Percentiles rank a stretch among this genome's conserved stretches.
Evolutionary conservation across 441 rosid species (phyloP).

Genomic region (Theobroma grandiflorum): DNA sequence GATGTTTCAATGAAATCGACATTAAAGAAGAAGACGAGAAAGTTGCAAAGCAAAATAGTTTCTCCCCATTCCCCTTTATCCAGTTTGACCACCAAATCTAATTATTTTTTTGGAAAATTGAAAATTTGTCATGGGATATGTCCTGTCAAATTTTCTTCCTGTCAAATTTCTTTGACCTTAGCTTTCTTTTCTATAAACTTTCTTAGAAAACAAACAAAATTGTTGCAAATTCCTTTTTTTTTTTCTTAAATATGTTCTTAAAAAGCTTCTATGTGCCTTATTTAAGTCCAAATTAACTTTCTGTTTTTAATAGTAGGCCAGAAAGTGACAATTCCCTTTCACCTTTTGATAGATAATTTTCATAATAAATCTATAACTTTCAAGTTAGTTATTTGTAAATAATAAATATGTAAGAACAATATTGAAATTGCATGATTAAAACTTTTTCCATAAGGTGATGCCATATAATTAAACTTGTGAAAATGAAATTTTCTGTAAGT

Average conservation of each 20-base stretch:
- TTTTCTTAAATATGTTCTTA: not conserved
- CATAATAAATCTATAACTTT: not conserved
- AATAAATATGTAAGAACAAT: not conserved
- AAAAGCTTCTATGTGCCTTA: not conserved
- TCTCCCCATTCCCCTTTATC: not conserved
- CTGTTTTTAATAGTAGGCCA: not conserved
- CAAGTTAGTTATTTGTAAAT: not conserved
- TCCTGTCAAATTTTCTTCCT: not conserved
- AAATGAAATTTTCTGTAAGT: too few relatives aligned
- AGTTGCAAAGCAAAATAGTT: not conserved
- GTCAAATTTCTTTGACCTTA: not conserved
- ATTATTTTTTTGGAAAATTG: not conserved
- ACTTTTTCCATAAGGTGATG: too few relatives aligned
- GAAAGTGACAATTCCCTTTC: not conserved
- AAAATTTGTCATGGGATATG: not conserved
- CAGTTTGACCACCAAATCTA: not conserved
- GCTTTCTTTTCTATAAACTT: too few relatives aligned
- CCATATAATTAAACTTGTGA: too few relatives aligned
- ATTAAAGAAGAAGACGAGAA: not conserved
- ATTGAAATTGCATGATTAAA: not conserved
- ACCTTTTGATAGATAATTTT: not conserved
- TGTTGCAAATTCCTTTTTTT: too few relatives aligned
- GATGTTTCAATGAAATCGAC: not conserved
- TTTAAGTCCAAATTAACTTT: not conserved
- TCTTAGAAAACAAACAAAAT: too few relatives aligned